Percentiles rank a stretch among this genome's conserved stretches.
These are phyloP conservation scores for Mucor mucedo DNA, from an alignment of 371 early-diverging fungal genomes.

Conservation along the genomic window DNA sequence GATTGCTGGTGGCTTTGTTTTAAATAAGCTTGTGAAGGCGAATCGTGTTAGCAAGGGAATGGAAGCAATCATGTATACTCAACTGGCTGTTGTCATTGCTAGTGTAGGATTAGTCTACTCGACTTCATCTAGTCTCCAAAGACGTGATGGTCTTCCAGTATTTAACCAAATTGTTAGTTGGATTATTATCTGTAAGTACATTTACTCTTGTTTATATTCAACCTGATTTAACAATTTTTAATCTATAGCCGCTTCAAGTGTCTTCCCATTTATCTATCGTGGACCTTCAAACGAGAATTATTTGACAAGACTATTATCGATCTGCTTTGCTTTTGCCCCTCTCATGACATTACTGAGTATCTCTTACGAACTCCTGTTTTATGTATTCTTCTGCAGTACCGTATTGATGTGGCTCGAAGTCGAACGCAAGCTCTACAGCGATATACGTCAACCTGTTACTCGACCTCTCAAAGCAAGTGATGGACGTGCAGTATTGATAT, in stretches of 20 bases:
- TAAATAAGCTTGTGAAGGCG: conserved; percentile 7
- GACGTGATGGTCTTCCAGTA: conserved; percentile 69
- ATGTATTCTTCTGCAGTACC: conserved; percentile 76
- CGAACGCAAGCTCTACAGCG: conserved; percentile 64
- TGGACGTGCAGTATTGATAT: conserved; percentile 74
- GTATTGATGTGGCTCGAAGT: conserved; percentile 83
- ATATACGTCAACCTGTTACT: background rate
- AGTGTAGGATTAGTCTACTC: conserved; percentile 58
- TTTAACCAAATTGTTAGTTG: conserved; percentile 76
- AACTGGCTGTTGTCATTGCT: conserved; percentile 33
- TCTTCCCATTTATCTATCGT: conserved; percentile 71
- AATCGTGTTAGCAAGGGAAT: conserved; percentile 14
- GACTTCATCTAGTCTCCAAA: conserved; percentile 56
- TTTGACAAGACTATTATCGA: conserved; percentile 74
- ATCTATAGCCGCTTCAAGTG: conserved; percentile 55
- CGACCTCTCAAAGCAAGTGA: conserved; percentile 60
- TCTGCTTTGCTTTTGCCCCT: conserved; percentile 89
- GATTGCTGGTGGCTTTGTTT: conserved; percentile 5
- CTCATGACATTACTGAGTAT: conserved; percentile 86
- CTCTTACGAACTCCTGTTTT: conserved; percentile 90
- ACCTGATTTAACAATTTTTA: background rate
- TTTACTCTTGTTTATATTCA: background rate
- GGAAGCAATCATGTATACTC: conserved; percentile 12
- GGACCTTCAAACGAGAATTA: conserved; percentile 72
- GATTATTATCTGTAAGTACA: conserved; percentile 63